phyloP scores from a whole-genome alignment of 2,329 filamentous ascomycete genomes.

The Penicillium fuscoglaucum region DNA sequence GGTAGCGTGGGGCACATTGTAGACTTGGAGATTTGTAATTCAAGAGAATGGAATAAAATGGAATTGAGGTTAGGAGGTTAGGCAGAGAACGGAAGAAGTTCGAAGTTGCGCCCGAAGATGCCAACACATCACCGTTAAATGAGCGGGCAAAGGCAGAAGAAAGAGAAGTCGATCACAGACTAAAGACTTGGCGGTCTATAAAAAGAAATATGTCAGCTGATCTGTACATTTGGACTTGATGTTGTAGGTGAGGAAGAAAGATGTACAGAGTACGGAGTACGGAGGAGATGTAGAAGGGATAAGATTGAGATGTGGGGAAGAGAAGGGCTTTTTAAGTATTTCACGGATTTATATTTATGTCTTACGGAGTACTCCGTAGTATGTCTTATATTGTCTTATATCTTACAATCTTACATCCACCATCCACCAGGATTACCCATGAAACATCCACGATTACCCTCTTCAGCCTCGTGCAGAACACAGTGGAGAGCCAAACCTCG shows the following conservation, averaged over 20 bases:
- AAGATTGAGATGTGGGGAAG: not conserved
- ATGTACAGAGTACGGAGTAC: no score
- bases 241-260: no score
- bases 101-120: conserved; percentile 5
- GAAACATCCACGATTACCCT: conserved; percentile 11
- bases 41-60: not conserved
- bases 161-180: conserved; percentile 1
- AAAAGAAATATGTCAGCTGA: not conserved
- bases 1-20: not conserved
- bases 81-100: not conserved
- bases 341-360: not conserved
- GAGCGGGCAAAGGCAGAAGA: not conserved
- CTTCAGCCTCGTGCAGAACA: conserved; percentile 17
- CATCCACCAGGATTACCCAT: not conserved
- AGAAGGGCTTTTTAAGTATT: not conserved
- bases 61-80: not conserved
- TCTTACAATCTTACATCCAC: not conserved
- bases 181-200: conserved; percentile 1
- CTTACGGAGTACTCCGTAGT: no score
- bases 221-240: not conserved
- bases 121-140: conserved; percentile 9
- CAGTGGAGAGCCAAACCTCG: conserved; percentile 5
- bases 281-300: not conserved
- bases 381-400: not conserved
- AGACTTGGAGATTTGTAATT: not conserved